Percentiles rank a stretch among this genome's conserved stretches.
Evolutionary conservation across 345 rosid genomes (phyloP).

Genomic region (Linum trigynum): DNA sequence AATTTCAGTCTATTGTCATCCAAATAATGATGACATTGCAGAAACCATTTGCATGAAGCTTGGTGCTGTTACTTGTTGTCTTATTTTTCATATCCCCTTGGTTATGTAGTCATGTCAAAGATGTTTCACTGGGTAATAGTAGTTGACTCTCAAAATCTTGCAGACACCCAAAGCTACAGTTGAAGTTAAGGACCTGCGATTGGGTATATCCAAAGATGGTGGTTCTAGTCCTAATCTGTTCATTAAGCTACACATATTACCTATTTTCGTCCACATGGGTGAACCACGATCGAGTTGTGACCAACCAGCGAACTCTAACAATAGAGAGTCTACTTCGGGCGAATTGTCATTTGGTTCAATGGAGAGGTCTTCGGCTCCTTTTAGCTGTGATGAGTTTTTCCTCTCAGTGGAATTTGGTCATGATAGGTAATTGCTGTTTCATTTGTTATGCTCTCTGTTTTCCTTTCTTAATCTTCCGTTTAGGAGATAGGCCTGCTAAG

Average conservation of each 20-base stretch:
- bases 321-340: conserved; percentile 28
- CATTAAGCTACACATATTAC: conserved; percentile 62
- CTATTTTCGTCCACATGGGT: conserved; percentile 51
- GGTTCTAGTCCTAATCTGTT: conserved; percentile 58
- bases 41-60: conserved; percentile 2
- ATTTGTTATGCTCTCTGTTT: background rate
- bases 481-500: background rate
- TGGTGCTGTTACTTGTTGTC: background rate
- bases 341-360: conserved; percentile 28
- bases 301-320: conserved; percentile 35
- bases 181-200: conserved; percentile 65
- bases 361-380: conserved; percentile 61
- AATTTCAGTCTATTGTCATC: background rate
- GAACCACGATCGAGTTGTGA: conserved; percentile 54
- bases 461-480: background rate
- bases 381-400: conserved; percentile 69
- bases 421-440: conserved; percentile 50
- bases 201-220: conserved; percentile 75
- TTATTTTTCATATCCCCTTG: background rate
- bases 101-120: background rate
- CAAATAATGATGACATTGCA: background rate
- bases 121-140: background rate
- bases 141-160: conserved; percentile 15
- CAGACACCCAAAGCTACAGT: conserved; percentile 58
- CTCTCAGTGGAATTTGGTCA: conserved; percentile 82